Base-by-base conservation (phyloP, 106 monocot species). In the Platanthera guangdongensis region DNA sequence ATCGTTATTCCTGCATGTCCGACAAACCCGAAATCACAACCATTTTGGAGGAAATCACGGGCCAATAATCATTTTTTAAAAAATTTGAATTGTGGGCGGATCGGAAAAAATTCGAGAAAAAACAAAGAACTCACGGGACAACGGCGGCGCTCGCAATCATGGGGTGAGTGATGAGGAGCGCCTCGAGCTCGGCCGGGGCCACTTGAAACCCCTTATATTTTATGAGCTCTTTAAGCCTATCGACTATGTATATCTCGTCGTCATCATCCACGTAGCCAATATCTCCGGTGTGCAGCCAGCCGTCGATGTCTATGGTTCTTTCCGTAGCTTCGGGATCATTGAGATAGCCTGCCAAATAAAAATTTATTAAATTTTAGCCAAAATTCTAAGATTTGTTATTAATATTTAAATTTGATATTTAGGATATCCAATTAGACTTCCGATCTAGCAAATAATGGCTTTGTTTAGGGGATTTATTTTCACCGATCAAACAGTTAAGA, bases 221-320 rank as follows among this genome's bases (percentile, higher is more conserved):
- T 76, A 94, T 94, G 28, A 94, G 79, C 80, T 94, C 94, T 77
- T 94, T 94, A 25, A 94, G 86, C 59, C 94, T 28, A 62, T 94
- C 94, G 5, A 94, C 89, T 51, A 94, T 94, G 91, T 89, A 94
- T 52, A 94, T 85, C 77, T 94, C 89, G 19, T 91, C 94, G 55
- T 91, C 91, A 19, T 89, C 87, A 53, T 94, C 94, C 2, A 94
- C 85, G 68, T 71, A 83, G 2, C 94, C 94, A 54, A 94, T 75
- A 64, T 94, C 94, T 55, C 94, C 94, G 4, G 94, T 94, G 84
- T 94, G 94, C 16, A 94, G 83, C 94, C 94, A 94, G 3, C 94
- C 89, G 5, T 87, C 91, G 8, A 80, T 79, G 76, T 94, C 94
- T 8, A 94, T 87, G 21, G 89, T 94, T 46, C 62, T 73, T 47